Evolutionary conservation across 306 rosid species (phyloP), one percentile per base, ranked within the genome.

Genomic region (Prinsepia uniflora): DNA sequence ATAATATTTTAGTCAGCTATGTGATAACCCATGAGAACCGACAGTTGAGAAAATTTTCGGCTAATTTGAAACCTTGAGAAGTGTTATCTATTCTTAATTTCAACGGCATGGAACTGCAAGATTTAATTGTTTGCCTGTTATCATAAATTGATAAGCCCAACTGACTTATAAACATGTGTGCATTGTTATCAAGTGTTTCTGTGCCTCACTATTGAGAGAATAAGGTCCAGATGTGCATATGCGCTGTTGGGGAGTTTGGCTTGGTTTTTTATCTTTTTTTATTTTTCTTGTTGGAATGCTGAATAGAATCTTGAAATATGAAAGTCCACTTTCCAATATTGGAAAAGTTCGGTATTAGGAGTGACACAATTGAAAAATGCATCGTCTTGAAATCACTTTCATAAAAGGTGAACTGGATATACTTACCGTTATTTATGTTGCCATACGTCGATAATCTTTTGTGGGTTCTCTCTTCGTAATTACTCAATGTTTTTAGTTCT

Each of bases 371-470:
- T 24, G 30, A 24, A 24, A 24, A 24, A 3, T 50, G n/a, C 10
- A 59, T 13, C 2, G 30, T 24, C 30, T 24, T 24, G 63, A 58
- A 58, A 58, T 68, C 12, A 10, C 20, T 11, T 68, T 8, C 50
- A 18, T 40, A 43, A 7, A 1, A 41, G 52, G 43, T 55, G 65
- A 19, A 54, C 42, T 55, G 10, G 22, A 70, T 14, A 7, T 19
- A 63, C 73, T 22, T 41, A 19, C 14, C 5, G 20, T 68, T 49
- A 30, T 47, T 56, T 66, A 66, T 49, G 17, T 34, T 68, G 49
- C 22, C 19, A 10, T 18, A 52, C 43, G 39, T 11, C 11, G 62
- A 68, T 53, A 10, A 19, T 19, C 4, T 10, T 70, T 56, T 18
- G 18, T 22, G 5, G 2, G 13, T 24, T 8, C 13, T 15, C 34